Conservation (phyloP, 2,329 filamentous ascomycete genomes). For the Decorospora gaudefroyi region DNA sequence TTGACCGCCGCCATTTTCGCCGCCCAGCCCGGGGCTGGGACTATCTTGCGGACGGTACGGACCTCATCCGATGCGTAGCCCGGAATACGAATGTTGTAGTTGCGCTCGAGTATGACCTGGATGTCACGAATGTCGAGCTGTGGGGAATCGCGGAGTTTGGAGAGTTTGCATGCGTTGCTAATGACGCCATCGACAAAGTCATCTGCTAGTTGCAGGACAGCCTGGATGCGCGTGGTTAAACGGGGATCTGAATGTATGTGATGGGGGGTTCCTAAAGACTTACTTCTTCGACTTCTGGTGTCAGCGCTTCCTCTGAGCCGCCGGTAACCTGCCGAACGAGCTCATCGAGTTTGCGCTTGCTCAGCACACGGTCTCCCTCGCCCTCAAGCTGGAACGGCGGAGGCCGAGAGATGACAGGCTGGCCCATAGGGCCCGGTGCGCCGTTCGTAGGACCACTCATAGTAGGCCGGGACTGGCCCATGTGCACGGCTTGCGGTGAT, state of each 20-base stretch:
- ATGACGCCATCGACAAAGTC: conserved; percentile 94
- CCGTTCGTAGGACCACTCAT: conserved; percentile 76
- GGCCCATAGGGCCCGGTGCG: conserved; percentile 80
- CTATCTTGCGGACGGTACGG: conserved; percentile 89
- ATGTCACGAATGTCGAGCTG: conserved; percentile 78
- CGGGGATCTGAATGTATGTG: background rate
- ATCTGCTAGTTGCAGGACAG: conserved; percentile 85
- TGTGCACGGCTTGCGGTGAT: conserved; percentile 72
- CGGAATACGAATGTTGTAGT: conserved; percentile 79
- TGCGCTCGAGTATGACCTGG: conserved; percentile 61
- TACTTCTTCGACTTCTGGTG: conserved; percentile 95
- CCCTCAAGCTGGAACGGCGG: conserved; percentile 86
- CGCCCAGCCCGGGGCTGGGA: conserved; percentile 86
- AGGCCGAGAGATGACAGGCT: conserved; percentile 80
- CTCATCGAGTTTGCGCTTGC: conserved; percentile 96
- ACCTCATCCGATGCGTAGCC: conserved; percentile 95
- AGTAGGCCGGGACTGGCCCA: conserved; percentile 77
- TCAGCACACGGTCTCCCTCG: conserved; percentile 90
- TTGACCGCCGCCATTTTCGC: conserved; percentile 97
- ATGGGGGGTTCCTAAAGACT: conserved; percentile 27
- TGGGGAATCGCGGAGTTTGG: conserved; percentile 89
- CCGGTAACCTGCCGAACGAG: conserved; percentile 92
- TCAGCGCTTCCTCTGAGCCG: conserved; percentile 76
- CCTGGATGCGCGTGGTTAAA: conserved; percentile 55
- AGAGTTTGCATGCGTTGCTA: conserved; percentile 82